Base-by-base conservation (phyloP, 768 basidiomycete genomes). In the Hydnomerulius pinastri region DNA sequence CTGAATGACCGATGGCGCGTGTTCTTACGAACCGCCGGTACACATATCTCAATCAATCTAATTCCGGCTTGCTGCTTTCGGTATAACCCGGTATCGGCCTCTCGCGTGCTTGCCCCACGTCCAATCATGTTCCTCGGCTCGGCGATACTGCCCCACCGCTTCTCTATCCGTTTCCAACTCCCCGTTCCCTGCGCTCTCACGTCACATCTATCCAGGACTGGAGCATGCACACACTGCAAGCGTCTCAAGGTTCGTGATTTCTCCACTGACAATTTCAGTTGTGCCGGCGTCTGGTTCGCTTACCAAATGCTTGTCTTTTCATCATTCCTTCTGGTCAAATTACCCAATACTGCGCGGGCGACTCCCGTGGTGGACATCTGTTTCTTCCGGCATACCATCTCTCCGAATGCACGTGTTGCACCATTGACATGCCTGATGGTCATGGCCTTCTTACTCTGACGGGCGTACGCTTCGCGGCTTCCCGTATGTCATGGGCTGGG, bases 221-320 rank as follows among this genome's bases (percentile, higher is more conserved):
- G 90, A 50, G 90, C 90, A 36, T 92, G 90, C 68, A 86, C 80
- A 3, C 83, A 92, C 62, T 92, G 90, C 79, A 92, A 91, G 69
- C 87, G 84, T 63, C 82, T 92, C 61, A 92, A 92, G 85, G 88
- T 86, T 70, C 50, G 82, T 72, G 27, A 50, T 41, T 46, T 45
- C 23, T 44, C 42, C 58, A 18, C 17, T 43, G 6, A n/a, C n/a
- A n/a, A 4, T n/a, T 32, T 23, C 25, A 10, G 54, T 57, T 38
- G 48, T 33, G 41, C 15, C 24, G 20, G 12, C 23, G 36, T 20
- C 38, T 39, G 10, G 45, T 20, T 60, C 44, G 53, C 63, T 71
- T 53, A 70, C 46, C 53, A 46, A 43, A 51, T 44, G 4, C 7
- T 49, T 21, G 38, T 50, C 39, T 43, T 55, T 39, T 53, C 44